Percentiles rank a stretch among this genome's conserved stretches.
phyloP scores from a whole-genome alignment of 2,329 filamentous ascomycete genomes.

The Ceratocystis smalleyi region DNA sequence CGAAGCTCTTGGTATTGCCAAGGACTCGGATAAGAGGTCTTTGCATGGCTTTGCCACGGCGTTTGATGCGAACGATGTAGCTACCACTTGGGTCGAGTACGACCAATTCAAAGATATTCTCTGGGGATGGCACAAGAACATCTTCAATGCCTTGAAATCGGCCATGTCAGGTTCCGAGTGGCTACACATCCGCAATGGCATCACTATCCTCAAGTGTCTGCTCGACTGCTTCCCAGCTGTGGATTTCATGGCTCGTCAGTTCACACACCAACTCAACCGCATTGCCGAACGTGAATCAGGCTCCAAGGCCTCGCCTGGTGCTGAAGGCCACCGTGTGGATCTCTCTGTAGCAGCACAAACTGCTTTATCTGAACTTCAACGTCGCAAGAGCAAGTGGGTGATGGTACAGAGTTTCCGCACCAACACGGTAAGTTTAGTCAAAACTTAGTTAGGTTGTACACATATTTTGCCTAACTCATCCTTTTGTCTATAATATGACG shows the following conservation, averaged over 20 bases:
- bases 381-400: conserved; percentile 52
- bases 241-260: conserved; percentile 66
- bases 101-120: conserved; percentile 73
- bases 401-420: conserved; percentile 58
- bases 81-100: conserved; percentile 59
- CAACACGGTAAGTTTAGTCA: conserved; percentile 37
- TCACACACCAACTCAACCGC: conserved; percentile 47
- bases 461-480: conserved; percentile 17
- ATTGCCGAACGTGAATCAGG: conserved; percentile 47
- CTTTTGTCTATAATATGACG: background rate
- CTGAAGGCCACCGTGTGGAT: conserved; percentile 50
- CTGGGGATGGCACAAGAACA: conserved; percentile 77
- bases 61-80: conserved; percentile 45
- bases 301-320: conserved; percentile 31
- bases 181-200: conserved; percentile 95
- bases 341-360: conserved; percentile 59
- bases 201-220: conserved; percentile 70
- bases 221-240: conserved; percentile 74
- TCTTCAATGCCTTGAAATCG: conserved; percentile 63
- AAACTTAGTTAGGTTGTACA: background rate
- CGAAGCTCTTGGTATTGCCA: conserved; percentile 44
- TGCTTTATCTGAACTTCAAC: conserved; percentile 53
- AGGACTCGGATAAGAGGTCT: conserved; percentile 31
- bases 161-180: conserved; percentile 77
- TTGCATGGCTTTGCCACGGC: conserved; percentile 66